These are phyloP conservation scores for Petunia hybrid DNA, from an alignment of 305 asterid species.

Conservation along the genomic window DNA sequence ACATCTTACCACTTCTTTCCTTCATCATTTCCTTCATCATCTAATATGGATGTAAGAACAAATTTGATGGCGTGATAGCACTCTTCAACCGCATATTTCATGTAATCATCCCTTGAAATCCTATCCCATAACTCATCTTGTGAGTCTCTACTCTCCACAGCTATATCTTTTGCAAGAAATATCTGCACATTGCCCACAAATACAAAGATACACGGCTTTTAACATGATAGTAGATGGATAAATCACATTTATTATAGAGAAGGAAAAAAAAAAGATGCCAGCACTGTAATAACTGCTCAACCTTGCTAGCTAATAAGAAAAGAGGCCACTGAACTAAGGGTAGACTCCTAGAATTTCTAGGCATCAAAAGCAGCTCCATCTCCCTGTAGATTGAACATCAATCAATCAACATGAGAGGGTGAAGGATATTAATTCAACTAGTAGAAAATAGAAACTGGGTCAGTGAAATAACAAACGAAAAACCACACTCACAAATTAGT, in stretches of 20 bases:
- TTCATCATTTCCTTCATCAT: constrained; percentile 79
- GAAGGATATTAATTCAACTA: neutral
- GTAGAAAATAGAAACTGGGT: constrained; percentile 33
- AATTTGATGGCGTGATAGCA: constrained; percentile 68
- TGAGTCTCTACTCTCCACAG: constrained; percentile 78
- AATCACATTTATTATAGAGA: neutral
- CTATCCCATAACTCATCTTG: constrained; percentile 94
- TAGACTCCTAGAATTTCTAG: constrained; percentile 72
- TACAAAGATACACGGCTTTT: constrained; percentile 13
- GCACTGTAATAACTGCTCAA: constrained; percentile 41
- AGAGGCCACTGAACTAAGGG: constrained; percentile 97
- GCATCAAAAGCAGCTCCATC: constrained; percentile 93
- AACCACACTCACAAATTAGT: constrained; percentile 67
- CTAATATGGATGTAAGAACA: constrained; percentile 77
- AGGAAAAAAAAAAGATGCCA: neutral
- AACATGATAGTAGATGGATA: constrained; percentile 5
- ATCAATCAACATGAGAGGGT: constrained; percentile 37
- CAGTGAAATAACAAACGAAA: constrained; percentile 31
- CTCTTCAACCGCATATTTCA: constrained; percentile 97
- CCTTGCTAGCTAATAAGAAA: constrained; percentile 97
- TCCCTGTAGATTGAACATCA: constrained; percentile 61
- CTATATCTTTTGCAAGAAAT: constrained; percentile 93
- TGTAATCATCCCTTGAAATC: constrained; percentile 92
- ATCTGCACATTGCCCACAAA: constrained; percentile 51
- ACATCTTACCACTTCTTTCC: constrained; percentile 82